A percentile compares a stretch with the other conserved stretches of the same genome.
Evolutionary conservation across 2,329 filamentous ascomycete species (phyloP).

Genomic region (Aotearoamyces nothofagi): DNA sequence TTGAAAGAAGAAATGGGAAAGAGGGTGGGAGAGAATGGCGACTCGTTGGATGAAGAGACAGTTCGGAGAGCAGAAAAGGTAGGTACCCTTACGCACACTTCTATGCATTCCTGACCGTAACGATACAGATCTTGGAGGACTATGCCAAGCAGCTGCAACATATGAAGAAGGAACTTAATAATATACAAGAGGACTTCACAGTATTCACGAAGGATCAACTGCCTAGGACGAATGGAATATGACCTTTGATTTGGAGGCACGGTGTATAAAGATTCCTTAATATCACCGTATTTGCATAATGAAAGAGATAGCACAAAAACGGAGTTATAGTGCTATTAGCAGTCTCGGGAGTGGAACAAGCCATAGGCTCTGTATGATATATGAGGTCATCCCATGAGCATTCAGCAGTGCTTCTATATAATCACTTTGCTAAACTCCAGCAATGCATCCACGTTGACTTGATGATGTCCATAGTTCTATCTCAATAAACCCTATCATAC

Average conservation of each 20-base stretch:
- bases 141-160: constrained; percentile 70
- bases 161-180: constrained; percentile 47
- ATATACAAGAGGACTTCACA: constrained; percentile 34
- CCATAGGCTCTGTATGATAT: too few relatives aligned
- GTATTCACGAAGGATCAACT: constrained; percentile 31
- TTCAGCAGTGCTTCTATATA: too few relatives aligned
- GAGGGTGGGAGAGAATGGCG: constrained; percentile 38
- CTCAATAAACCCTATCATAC: too few relatives aligned
- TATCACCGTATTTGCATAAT: too few relatives aligned
- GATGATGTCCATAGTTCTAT: too few relatives aligned
- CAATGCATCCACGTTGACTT: not conserved
- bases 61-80: constrained; percentile 64
- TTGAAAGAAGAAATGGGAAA: constrained; percentile 62
- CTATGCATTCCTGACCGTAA: not conserved
- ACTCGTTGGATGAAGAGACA: constrained; percentile 51
- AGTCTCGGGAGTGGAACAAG: not conserved
- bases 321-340: not conserved
- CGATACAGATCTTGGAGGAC: constrained; percentile 53
- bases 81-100: constrained; percentile 20
- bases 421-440: not conserved
- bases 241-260: too few relatives aligned
- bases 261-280: too few relatives aligned
- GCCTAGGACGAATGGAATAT: too few relatives aligned
- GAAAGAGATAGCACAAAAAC: too few relatives aligned
- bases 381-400: too few relatives aligned